Base-by-base conservation (phyloP, 1,284 basidiomycete genomes). In the Hemileia vastatrix region DNA sequence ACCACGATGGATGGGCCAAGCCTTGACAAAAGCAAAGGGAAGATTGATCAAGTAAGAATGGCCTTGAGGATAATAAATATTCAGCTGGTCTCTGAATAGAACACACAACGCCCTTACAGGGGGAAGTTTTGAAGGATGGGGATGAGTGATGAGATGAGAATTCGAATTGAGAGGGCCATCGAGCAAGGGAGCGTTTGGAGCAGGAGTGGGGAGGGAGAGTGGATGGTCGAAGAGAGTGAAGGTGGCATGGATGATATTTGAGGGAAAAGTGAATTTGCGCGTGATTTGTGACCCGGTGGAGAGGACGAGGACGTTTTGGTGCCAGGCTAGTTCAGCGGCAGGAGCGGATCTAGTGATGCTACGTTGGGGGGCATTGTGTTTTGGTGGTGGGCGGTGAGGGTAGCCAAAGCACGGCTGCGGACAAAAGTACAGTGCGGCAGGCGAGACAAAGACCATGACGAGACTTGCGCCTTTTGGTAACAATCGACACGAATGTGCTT, bases 1-100 rank as follows among this genome's bases (percentile, higher is more conserved):
- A 1, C 88, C 88, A 1, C 86, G 86, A 63, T 80, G 80, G 4
- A 90, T 77, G 0, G 89, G 82, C 88, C 88, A 92, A 1, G 86
- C 88, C 60, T 79, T 80, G 19, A 85, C 81, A 3, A 91, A 84
- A 54, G 84, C 80, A 73, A 91, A 92, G 0, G 90, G 90, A 0
- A 93, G 77, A n/a, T 86, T 82, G 67, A 90, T 84, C 0, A 84
- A 85, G 70, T 86, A 85, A 69, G 88, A 84, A 40, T 83, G 76
- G 1, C 90, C 90, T 57, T 86, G 85, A 57, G 82, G 78, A 57
- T 86, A 80, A 71, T 84, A 88, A 49, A 92, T 82, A 70, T 84
- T 84, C 47, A 84, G 86, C 31, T 85, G 81, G 68, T 82, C 85
- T 44, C 86, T 81, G 19, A 92, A 78, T 71, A 93, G 88, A 45